Evolutionary conservation across 495 filamentous ascomycete genomes (phyloP).

Genomic region (Aspergillus kassunensis): DNA sequence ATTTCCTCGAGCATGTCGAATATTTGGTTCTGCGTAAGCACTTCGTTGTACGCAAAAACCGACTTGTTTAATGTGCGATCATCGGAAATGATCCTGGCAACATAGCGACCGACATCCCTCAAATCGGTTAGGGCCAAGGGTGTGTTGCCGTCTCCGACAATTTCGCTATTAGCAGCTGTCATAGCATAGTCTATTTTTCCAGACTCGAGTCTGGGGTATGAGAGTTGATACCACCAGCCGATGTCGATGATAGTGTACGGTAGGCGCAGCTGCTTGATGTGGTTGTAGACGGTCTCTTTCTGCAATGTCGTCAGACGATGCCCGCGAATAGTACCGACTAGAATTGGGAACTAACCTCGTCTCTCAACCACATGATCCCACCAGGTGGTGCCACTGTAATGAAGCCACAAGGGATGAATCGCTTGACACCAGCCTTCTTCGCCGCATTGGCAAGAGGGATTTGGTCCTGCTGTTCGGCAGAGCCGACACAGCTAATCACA

Average conservation of each 20-base stretch:
- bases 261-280: conserved; percentile 48
- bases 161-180: conserved; percentile 38
- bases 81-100: conserved; percentile 53
- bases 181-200: conserved; percentile 52
- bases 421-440: conserved; percentile 51
- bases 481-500: conserved; percentile 50
- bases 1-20: conserved; percentile 47
- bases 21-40: conserved; percentile 48
- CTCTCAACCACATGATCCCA: conserved; percentile 45
- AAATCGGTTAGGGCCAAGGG: conserved; percentile 48
- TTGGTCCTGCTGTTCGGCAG: conserved; percentile 45
- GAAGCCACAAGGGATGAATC: conserved; percentile 57
- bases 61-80: conserved; percentile 54
- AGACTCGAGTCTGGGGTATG: conserved; percentile 47
- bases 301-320: conserved; percentile 11
- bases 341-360: conserved; percentile 32
- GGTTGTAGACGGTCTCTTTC: conserved; percentile 55
- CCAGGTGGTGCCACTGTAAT: conserved; percentile 46
- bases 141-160: conserved; percentile 49
- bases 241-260: conserved; percentile 61
- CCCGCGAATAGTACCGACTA: background rate
- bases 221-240: conserved; percentile 58
- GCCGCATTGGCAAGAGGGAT: conserved; percentile 52
- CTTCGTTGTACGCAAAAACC: conserved; percentile 50
- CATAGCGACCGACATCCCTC: conserved; percentile 53